phyloP scores from a whole-genome alignment of 2,329 filamentous ascomycete genomes.

The Colletotrichum echinochloae region DNA sequence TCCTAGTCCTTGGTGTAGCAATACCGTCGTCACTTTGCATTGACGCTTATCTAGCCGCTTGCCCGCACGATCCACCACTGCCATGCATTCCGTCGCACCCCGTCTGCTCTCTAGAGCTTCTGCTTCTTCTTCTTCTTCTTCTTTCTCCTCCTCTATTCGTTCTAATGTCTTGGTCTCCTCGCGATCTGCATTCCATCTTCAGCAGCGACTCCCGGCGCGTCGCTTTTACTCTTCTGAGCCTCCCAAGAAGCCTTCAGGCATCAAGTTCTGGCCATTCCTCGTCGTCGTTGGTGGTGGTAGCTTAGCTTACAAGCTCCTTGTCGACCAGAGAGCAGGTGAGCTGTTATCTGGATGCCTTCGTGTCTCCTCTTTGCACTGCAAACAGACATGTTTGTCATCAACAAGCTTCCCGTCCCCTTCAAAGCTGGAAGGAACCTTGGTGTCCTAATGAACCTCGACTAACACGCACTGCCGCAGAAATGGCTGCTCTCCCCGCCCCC shows the following conservation, averaged over 20 bases:
- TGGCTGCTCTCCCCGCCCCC: constrained; percentile 54
- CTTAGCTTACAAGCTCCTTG: constrained; percentile 62
- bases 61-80: neutral
- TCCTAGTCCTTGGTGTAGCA: constrained; percentile 9
- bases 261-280: constrained; percentile 72
- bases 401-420: neutral
- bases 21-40: constrained; percentile 23
- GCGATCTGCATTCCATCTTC: constrained; percentile 11
- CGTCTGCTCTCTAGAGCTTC: constrained; percentile 31
- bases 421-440: no score
- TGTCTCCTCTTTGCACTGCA: neutral
- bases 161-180: constrained; percentile 15
- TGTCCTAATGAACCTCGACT: neutral
- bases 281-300: constrained; percentile 61
- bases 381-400: neutral
- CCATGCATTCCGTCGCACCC: constrained; percentile 23
- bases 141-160: constrained; percentile 9
- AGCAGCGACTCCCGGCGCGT: constrained; percentile 39
- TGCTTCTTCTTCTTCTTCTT: neutral
- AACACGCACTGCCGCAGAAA: constrained; percentile 48
- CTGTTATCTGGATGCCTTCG: constrained; percentile 1
- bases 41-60: neutral
- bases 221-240: constrained; percentile 58
- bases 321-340: constrained; percentile 63
- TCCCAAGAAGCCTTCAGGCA: constrained; percentile 48